Percentiles rank a stretch among this genome's conserved stretches.
phyloP scores from a whole-genome alignment of 1,139 yeast genomes.

The Lodderomyces pseudojiufengensis region DNA sequence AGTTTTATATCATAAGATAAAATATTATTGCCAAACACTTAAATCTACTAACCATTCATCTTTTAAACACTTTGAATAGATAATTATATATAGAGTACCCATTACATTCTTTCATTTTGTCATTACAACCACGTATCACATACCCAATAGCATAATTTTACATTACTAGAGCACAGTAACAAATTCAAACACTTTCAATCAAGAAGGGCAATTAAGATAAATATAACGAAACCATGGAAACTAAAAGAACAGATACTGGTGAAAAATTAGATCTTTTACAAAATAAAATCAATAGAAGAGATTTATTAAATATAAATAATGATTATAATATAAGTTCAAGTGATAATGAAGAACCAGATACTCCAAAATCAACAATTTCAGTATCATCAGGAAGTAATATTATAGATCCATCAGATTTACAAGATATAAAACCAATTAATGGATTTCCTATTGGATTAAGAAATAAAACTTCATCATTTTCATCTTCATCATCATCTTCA shows the following conservation, averaged over 20 bases:
- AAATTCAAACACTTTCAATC: no score
- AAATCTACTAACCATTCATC: no score
- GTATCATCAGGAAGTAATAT: not conserved
- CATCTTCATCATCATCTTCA: not conserved
- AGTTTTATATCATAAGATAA: no score
- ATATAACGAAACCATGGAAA: not conserved
- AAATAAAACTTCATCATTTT: not conserved
- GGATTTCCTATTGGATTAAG: slow-evolving; percentile 1
- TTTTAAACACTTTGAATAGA: no score
- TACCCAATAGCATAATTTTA: no score
- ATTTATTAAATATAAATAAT: slow-evolving; percentile 18
- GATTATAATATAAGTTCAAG: slow-evolving; percentile 15
- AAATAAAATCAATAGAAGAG: slow-evolving; percentile 16
- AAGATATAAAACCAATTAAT: slow-evolving; percentile 2
- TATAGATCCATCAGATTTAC: slow-evolving; percentile 1
- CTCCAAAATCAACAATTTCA: not conserved
- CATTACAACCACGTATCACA: no score
- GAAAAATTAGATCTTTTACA: slow-evolving; percentile 15
- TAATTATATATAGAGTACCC: no score
- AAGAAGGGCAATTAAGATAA: not conserved
- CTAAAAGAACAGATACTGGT: slow-evolving; percentile 1
- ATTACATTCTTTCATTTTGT: no score
- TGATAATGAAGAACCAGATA: slow-evolving; percentile 7
- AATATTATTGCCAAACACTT: no score
- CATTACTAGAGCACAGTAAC: no score